Conservation (phyloP, 352 stramenopile genomes). For the Pythium chondricola region DNA sequence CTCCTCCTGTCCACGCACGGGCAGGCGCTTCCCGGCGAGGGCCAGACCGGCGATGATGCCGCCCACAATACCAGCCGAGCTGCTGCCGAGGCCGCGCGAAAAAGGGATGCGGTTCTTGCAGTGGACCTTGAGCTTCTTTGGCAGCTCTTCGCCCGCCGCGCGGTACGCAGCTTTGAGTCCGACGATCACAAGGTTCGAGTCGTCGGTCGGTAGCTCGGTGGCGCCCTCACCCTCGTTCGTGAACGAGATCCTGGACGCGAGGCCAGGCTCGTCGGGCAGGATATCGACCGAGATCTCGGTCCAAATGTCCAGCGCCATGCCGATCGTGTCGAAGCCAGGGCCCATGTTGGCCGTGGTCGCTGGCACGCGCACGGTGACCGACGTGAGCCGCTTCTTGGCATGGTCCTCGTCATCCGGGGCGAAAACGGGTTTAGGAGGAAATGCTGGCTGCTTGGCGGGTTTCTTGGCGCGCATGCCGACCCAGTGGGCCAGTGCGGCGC, state of each 20-base stretch:
- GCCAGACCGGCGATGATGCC: constrained; percentile 98
- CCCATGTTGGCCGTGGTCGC: constrained; percentile 98
- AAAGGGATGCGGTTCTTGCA: constrained; percentile 98
- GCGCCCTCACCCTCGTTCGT: constrained; percentile 96
- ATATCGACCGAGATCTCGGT: constrained; percentile 96
- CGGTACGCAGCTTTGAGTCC: constrained; percentile 95
- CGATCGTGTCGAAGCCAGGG: constrained; percentile 97
- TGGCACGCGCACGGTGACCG: constrained; percentile 97
- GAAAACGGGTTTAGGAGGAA: background rate
- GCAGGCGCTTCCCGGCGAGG: constrained; percentile 91
- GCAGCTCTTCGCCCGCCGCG: constrained; percentile 91
- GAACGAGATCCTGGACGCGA: constrained; percentile 88
- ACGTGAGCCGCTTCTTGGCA: constrained; percentile 53
- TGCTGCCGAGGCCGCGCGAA: constrained; percentile 94
- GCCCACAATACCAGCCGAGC: constrained; percentile 97
- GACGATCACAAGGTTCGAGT: constrained; percentile 92
- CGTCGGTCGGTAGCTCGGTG: constrained; percentile 85
- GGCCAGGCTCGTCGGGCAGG: constrained; percentile 22
- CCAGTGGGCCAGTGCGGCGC: constrained; percentile 54
- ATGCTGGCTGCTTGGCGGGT: background rate
- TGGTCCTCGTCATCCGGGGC: constrained; percentile 10
- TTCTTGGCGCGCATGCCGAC: constrained; percentile 45
- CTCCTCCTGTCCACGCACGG: constrained; percentile 87
- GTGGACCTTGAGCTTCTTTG: constrained; percentile 92
- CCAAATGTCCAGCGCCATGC: constrained; percentile 98